Conservation (phyloP, 176 grass and related monocot genomes). For the Themeda triandra region DNA sequence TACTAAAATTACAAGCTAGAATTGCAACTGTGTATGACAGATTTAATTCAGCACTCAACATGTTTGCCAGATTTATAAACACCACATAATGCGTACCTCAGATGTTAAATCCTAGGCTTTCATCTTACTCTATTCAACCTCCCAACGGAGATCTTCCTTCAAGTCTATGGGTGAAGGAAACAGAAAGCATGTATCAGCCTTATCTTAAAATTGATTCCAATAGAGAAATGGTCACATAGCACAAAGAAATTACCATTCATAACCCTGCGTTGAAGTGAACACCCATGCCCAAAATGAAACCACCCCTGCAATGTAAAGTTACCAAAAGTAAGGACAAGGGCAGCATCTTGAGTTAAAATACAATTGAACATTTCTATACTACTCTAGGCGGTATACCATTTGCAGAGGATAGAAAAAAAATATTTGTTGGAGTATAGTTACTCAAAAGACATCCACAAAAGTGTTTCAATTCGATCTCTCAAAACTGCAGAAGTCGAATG, state of each 20-base stretch:
- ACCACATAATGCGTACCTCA: too few species aligned
- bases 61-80: too few species aligned
- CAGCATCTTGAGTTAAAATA: not conserved
- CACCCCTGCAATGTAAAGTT: conserved; percentile 69
- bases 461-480: not conserved
- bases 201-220: too few species aligned
- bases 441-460: not conserved
- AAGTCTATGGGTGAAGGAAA: too few species aligned
- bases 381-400: conserved; percentile 2
- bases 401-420: not conserved
- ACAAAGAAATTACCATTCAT: conserved; percentile 77
- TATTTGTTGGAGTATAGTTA: not conserved
- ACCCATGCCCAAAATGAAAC: conserved; percentile 96
- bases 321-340: not conserved
- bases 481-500: not conserved
- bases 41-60: too few species aligned
- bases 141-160: too few species aligned
- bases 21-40: too few species aligned
- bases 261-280: conserved; percentile 93
- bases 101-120: too few species aligned
- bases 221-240: too few species aligned
- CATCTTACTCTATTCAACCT: too few species aligned
- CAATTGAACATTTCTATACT: not conserved
- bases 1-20: too few species aligned
- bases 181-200: too few species aligned